These are phyloP conservation scores for Juglanconis sp. DNA, from an alignment of 2,329 filamentous ascomycete genomes.

Conservation along the genomic window DNA sequence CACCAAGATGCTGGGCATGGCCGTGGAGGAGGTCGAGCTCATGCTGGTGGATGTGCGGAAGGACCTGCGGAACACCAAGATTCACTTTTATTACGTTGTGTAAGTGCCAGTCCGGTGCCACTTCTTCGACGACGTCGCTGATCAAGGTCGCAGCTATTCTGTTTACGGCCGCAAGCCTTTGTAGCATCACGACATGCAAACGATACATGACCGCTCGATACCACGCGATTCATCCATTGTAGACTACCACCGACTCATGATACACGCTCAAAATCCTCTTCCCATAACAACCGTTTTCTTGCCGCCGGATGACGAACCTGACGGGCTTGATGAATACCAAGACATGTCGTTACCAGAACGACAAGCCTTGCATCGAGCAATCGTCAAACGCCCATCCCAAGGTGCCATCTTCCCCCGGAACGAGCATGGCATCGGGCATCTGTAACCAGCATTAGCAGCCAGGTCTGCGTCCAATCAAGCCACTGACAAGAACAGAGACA, in stretches of 20 bases:
- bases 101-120: conserved; percentile 15
- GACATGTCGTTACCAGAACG: background rate
- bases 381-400: conserved; percentile 7
- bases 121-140: background rate
- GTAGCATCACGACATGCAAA: background rate
- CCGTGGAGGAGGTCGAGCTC: conserved; percentile 28
- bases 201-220: background rate
- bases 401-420: background rate
- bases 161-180: conserved; percentile 15
- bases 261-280: too few relatives aligned
- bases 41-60: conserved; percentile 30
- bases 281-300: too few relatives aligned
- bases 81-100: conserved; percentile 31
- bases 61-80: conserved; percentile 27
- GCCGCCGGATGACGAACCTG: too few relatives aligned
- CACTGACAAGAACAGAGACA: background rate
- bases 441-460: background rate
- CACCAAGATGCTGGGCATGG: conserved; percentile 29
- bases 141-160: conserved; percentile 3
- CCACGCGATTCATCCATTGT: background rate
- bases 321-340: too few relatives aligned
- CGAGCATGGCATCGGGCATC: conserved; percentile 11
- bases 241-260: background rate
- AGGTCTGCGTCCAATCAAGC: background rate
- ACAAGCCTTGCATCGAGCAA: conserved; percentile 1